phyloP scores from a whole-genome alignment of 73 alveolate genomes.

The Blepharisma stoltei region DNA sequence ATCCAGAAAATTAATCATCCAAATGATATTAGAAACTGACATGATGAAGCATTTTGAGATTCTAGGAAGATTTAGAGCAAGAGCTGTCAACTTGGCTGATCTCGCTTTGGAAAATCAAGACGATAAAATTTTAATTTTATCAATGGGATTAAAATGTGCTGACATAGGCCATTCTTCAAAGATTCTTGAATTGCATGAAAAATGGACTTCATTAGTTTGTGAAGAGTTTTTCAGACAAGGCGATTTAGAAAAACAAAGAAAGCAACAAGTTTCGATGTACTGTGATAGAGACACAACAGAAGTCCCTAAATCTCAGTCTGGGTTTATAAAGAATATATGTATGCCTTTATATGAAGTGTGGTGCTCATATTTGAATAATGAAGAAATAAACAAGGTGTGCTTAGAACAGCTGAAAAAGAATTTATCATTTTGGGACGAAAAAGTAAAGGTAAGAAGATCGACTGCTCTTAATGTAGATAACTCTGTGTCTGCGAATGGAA shows the following conservation, averaged over 20 bases:
- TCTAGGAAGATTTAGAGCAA: slow-evolving; percentile 37
- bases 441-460: neutral
- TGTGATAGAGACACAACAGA: slow-evolving; percentile 22
- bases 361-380: neutral
- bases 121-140: slow-evolving; percentile 19
- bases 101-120: neutral
- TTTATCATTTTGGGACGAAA: neutral
- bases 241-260: slow-evolving; percentile 38
- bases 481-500: too few relatives aligned
- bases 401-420: neutral
- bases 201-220: slow-evolving; percentile 38
- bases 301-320: slow-evolving; percentile 24
- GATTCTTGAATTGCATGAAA: slow-evolving; percentile 21
- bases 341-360: slow-evolving; percentile 16
- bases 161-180: slow-evolving; percentile 38
- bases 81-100: slow-evolving; percentile 18
- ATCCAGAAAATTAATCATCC: slow-evolving; percentile 40
- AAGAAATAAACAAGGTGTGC: neutral
- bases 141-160: slow-evolving; percentile 33
- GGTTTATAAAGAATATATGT: slow-evolving; percentile 10
- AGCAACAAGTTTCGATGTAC: slow-evolving; percentile 14
- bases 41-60: slow-evolving; percentile 47
- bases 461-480: neutral
- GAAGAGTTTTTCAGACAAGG: slow-evolving; percentile 46
- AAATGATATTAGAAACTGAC: slow-evolving; percentile 47